phyloP scores from a whole-genome alignment of 768 basidiomycete genomes.

The Rubroboletus satanas region DNA sequence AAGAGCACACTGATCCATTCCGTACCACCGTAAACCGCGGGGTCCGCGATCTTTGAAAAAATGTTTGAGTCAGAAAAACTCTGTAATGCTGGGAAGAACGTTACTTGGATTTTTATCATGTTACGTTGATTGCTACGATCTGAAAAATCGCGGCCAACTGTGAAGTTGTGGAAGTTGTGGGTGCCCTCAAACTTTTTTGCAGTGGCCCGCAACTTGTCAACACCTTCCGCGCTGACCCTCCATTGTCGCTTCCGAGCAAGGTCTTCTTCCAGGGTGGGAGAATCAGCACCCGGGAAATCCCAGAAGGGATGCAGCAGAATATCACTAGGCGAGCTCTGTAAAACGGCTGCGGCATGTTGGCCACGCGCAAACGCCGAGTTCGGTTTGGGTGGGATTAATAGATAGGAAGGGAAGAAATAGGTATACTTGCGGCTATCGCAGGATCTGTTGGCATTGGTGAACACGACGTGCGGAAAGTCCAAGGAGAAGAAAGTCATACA shows the following conservation, averaged over 20 bases:
- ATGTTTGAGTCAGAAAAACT: not conserved
- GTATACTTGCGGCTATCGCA: conserved; percentile 98
- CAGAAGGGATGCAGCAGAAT: conserved; percentile 58
- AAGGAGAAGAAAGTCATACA: conserved; percentile 39
- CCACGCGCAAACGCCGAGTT: conserved; percentile 54
- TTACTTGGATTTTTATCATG: conserved; percentile 84
- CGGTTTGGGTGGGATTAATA: conserved; percentile 87
- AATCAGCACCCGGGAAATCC: conserved; percentile 36
- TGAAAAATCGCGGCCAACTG: conserved; percentile 78
- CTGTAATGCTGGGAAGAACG: not conserved
- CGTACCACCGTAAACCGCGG: conserved; percentile 83
- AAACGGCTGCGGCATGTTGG: conserved; percentile 34
- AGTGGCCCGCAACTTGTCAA: conserved; percentile 53
- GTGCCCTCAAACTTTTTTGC: conserved; percentile 75
- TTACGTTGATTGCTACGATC: conserved; percentile 81
- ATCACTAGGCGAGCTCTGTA: conserved; percentile 9
- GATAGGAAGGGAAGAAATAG: conserved; percentile 92
- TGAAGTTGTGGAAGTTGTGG: conserved; percentile 98
- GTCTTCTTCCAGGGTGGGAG: conserved; percentile 52
- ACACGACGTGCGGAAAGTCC: not conserved
- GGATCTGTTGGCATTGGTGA: conserved; percentile 42
- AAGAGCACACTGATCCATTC: conserved; percentile 94
- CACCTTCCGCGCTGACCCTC: conserved; percentile 52
- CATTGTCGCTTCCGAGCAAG: conserved; percentile 65
- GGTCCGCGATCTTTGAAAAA: conserved; percentile 64